Evolutionary conservation across 208 protist genomes (phyloP), one percentile per base, ranked within the genome.

Genomic region (Porcisia deanei): DNA sequence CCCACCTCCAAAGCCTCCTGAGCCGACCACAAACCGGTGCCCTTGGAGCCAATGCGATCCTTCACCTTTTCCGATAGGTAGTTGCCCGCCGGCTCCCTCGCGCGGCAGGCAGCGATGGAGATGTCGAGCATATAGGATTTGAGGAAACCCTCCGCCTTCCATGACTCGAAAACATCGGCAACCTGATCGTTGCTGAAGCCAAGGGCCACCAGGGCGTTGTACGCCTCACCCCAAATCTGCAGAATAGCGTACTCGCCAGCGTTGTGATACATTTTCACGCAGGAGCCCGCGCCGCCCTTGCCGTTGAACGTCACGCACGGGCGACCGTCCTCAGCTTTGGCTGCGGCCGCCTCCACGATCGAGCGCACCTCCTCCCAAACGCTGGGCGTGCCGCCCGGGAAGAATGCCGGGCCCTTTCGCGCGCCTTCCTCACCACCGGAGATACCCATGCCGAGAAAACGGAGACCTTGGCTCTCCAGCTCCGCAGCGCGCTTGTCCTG

Each of bases 181-280:
- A 99, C 85, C 83, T 99, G 92, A 64, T 98, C 91, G 75, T 98
- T 97, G 71, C 66, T 90, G 66, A 99, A 82, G 30, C 91, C 90
- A 30, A 98, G 61, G 43, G 85, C 92, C 47, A 88, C 87, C 60
- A 99, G 82, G 9, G 99, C 73, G 73, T 97, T 86, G 90, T 99
- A 99, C 1, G 92, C 94, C 92, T 99, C 99, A 60, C 91, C 96
- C 90, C 91, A 95, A 43, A 96, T 89, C 90, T 99, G 98, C 92
- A 99, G 99, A 81, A 99, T 98, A 65, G 98, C 99, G 90, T 99
- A 99, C 88, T 99, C 99, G 61, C 99, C 99, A 61, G 98, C 98
- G 86, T 99, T 99, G 94, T 99, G 99, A 58, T 99, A 98, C 98
- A 99, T 99, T 89, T 99, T 99, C 45, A 99, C 99, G 81, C 98